Base-by-base conservation (phyloP, 176 grass and related monocot species). In the Areca catechu region DNA sequence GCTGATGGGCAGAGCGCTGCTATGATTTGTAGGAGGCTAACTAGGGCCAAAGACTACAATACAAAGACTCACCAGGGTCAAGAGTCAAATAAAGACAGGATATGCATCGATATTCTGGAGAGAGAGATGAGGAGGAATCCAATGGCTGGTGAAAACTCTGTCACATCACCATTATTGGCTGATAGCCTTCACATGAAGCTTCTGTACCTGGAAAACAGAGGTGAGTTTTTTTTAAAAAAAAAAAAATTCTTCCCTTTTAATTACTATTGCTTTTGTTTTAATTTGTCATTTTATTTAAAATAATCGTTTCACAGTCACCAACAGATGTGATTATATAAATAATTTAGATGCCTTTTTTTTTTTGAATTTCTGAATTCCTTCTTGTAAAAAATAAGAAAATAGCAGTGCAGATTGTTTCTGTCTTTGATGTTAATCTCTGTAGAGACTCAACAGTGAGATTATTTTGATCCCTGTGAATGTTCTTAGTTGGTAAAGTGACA, bases 191-290 rank as follows among this genome's bases (percentile, higher is more conserved):
- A 74, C 58, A 89, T 88, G 94, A 99, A 92, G 28, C 84, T 89
- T 79, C 47, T 79, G 54, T 99, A 99, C 78, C 73, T 99, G 57
- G 94, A 99, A 93, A 93, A 93, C 34, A 91, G 94, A 99, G 94
- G 94, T 98, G 54, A 62, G 72, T 12, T 50, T 28, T 14, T 60
- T n/a, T n/a, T n/a, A n/a, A n/a, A n/a, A 19, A 19, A 58, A 19
- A 63, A 50, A 30, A 7, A 6, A 6, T 5, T 43, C 34, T 43
- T 1, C 34, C 34, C 34, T 43, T 43, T 43, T 10, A 9, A 43
- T 43, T 43, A 43, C 34, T 43, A 12, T 5, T 43, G 34, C 34
- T 43, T 43, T 43, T 43, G 34, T 43, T 43, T 43, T 64, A 20
- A 50, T 18, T 49, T 15, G 24, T 21, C 20, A 4, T 12, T 57